Evolutionary conservation across 768 basidiomycete species (phyloP).

Genomic region (Lactarius sp.): DNA sequence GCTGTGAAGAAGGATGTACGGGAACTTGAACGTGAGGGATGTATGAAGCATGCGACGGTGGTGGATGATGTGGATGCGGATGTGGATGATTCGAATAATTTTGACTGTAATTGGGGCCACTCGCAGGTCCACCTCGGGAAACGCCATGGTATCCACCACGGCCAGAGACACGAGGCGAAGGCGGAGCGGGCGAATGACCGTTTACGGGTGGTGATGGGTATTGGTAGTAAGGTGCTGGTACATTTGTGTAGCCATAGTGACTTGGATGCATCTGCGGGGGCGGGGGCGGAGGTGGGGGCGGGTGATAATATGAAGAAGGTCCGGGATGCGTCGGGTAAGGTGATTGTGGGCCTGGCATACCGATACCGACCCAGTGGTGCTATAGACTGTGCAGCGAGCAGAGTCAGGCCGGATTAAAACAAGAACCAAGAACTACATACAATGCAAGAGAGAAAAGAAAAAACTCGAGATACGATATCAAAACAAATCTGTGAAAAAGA

Average conservation of each 20-base stretch:
- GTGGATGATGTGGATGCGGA: constrained; percentile 36
- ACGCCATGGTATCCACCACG: constrained; percentile 33
- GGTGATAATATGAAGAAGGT: constrained; percentile 32
- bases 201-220: constrained; percentile 39
- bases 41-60: constrained; percentile 37
- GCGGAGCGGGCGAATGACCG: constrained; percentile 35
- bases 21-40: constrained; percentile 29
- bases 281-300: constrained; percentile 28
- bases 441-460: neutral
- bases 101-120: constrained; percentile 37
- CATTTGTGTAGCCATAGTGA: constrained; percentile 27
- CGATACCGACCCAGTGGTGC: no score
- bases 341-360: constrained; percentile 29
- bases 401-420: neutral
- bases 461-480: neutral
- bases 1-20: constrained; percentile 27
- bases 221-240: constrained; percentile 32
- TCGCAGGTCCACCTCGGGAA: constrained; percentile 32
- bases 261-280: constrained; percentile 27
- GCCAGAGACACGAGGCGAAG: constrained; percentile 36
- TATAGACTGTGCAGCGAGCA: no score
- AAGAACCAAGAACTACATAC: neutral
- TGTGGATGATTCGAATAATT: constrained; percentile 34
- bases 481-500: constrained; percentile 5
- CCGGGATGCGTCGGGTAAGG: constrained; percentile 33